phyloP scores from a whole-genome alignment of 148 eudicot genomes.

The Vaccinium macrocarpon region DNA sequence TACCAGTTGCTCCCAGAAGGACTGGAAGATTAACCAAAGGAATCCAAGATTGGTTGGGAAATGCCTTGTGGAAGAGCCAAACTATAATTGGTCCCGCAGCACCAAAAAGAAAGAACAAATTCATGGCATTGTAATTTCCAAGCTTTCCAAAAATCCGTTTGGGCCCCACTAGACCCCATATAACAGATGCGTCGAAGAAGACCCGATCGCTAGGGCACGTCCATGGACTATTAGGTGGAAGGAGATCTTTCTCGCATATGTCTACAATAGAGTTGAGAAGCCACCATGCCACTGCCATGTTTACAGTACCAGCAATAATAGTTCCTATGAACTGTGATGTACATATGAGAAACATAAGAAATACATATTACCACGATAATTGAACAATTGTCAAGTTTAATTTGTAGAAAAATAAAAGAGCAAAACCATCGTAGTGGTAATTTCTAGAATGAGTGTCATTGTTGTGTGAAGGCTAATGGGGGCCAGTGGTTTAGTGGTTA shows the following conservation, averaged over 20 bases:
- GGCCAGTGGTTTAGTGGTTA: not conserved
- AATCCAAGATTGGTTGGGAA: constrained; percentile 86
- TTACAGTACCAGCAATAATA: constrained; percentile 85
- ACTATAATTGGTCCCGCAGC: constrained; percentile 79
- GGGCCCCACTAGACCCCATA: constrained; percentile 97
- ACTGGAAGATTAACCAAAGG: constrained; percentile 88
- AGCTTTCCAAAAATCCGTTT: constrained; percentile 73
- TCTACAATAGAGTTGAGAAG: constrained; percentile 61
- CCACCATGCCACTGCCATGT: constrained; percentile 87
- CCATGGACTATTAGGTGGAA: constrained; percentile 91
- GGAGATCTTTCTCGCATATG: constrained; percentile 78
- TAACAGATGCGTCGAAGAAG: constrained; percentile 93
- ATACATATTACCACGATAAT: not conserved
- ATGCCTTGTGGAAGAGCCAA: constrained; percentile 84
- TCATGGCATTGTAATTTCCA: constrained; percentile 79
- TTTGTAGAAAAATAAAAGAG: not conserved
- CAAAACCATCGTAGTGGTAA: not conserved
- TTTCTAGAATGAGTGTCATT: not conserved
- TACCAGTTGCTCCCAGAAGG: constrained; percentile 80
- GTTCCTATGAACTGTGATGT: constrained; percentile 80
- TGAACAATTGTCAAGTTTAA: not conserved
- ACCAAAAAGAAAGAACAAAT: constrained; percentile 96
- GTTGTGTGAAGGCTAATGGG: not conserved
- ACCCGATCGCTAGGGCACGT: constrained; percentile 89
- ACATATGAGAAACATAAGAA: not conserved